phyloP scores from a whole-genome alignment of 768 basidiomycete genomes.

The Tylopilus felleus region DNA sequence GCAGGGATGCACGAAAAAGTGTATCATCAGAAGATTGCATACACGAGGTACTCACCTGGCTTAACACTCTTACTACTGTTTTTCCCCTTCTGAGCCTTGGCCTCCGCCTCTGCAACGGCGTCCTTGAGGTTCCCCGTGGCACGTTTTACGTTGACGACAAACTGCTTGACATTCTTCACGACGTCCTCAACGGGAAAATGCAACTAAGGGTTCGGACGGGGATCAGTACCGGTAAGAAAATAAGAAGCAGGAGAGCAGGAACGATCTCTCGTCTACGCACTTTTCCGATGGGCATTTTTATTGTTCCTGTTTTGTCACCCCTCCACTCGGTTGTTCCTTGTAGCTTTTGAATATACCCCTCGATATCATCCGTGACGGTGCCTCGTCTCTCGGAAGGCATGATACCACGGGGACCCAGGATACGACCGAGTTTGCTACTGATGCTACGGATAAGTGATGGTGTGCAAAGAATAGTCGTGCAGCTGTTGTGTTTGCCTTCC shows the following conservation, averaged over 20 bases:
- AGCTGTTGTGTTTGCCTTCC: conserved; percentile 65
- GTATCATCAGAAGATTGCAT: background rate
- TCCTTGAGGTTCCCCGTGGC: conserved; percentile 70
- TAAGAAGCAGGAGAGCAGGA: background rate
- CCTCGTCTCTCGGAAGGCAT: conserved; percentile 96
- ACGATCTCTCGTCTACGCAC: conserved; percentile 38
- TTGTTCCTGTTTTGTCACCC: conserved; percentile 82
- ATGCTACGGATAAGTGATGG: conserved; percentile 76
- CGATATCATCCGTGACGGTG: conserved; percentile 89
- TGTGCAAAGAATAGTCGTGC: conserved; percentile 79
- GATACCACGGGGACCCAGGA: conserved; percentile 84
- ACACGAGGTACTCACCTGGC: conserved; percentile 37
- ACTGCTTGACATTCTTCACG: conserved; percentile 72
- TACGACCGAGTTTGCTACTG: conserved; percentile 73
- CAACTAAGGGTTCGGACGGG: conserved; percentile 44
- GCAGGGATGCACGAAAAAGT: background rate
- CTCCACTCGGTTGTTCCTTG: conserved; percentile 90
- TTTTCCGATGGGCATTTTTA: conserved; percentile 77
- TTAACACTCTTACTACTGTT: conserved; percentile 40
- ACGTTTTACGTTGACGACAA: conserved; percentile 69
- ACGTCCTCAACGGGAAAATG: conserved; percentile 74
- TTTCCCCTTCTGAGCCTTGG: conserved; percentile 39
- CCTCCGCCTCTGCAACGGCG: conserved; percentile 35
- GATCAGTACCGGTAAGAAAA: conserved; percentile 2
- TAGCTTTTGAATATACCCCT: conserved; percentile 73